Base-by-base conservation (phyloP, 768 basidiomycete species). In the Pisolithus sp. region DNA sequence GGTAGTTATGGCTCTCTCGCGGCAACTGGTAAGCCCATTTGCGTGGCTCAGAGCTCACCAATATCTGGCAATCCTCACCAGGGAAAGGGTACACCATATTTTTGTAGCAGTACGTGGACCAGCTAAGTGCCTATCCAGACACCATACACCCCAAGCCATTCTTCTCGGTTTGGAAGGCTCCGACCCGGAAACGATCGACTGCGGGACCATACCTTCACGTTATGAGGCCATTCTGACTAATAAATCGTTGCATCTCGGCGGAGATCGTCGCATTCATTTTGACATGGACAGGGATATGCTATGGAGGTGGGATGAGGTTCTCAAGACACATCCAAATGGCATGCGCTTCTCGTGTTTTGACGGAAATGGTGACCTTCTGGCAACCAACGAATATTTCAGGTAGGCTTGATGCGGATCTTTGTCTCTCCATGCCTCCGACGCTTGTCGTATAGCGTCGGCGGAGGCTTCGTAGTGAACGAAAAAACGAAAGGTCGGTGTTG, bases 381-480 rank as follows among this genome's bases (percentile, higher is more conserved):
- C 94, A 1, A 93, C 91, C 12, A 97, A 98, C 59, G 89, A 93
- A 64, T 98, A 95, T 61, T 96, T 90, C 64, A 91, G 82, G 78
- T 76, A 58, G 39, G 54, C 46, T 20, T 38, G 43, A 10, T 3
- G 15, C 1, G 37, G 12, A 20, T 1, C 12, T 45, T 44, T 8
- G 17, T 7, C 30, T 15, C 26, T 6, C 34, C 3, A 21, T 41
- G 30, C 17, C 24, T 46, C 48, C 24, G 2, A 43, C 36, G 3
- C 48, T 34, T 15, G 23, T 20, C 26, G n/a, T 44, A 24, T 44
- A 82, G 88, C 50, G 92, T 96, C 46, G 92, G 93, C 2, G 93
- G 93, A 41, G 93, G 93, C 2, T 96, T 95, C 63, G 93, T 95
- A 3, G 92, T 96, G 23, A 96, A 96, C 60, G 89, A 93, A 38